Conservation (phyloP, 2,329 filamentous ascomycete species). For the Phyllosticta capitalensis region DNA sequence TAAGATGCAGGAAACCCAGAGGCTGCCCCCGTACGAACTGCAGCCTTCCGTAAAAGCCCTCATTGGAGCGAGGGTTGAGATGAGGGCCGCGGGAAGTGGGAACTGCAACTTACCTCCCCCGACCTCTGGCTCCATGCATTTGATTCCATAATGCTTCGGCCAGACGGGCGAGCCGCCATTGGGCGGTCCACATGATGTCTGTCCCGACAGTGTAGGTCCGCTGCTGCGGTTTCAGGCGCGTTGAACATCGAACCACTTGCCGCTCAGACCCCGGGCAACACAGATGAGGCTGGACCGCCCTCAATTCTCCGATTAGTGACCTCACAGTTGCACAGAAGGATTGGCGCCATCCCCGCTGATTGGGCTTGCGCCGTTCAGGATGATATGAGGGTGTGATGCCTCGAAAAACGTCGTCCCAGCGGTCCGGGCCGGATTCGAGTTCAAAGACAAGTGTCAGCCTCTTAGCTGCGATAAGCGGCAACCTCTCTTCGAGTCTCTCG, state of each 20-base stretch:
- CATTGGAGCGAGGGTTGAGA: slow-evolving; percentile 4
- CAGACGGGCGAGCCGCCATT: neutral
- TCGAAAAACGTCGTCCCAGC: slow-evolving; percentile 12
- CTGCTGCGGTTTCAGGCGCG: slow-evolving; percentile 11
- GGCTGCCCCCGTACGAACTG: slow-evolving; percentile 7
- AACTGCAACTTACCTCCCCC: neutral
- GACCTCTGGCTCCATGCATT: neutral
- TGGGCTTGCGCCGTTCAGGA: slow-evolving; percentile 4
- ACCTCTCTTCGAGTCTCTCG: slow-evolving; percentile 6
- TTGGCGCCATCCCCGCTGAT: slow-evolving; percentile 3
- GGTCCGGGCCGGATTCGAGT: slow-evolving; percentile 11
- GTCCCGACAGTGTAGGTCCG: slow-evolving; percentile 1
- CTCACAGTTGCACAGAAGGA: slow-evolving; percentile 7
- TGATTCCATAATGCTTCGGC: slow-evolving; percentile 1
- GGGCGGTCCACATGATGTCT: slow-evolving; percentile 7
- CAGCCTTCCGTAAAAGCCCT: slow-evolving; percentile 10
- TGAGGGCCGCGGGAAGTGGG: neutral
- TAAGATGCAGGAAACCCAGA: slow-evolving; percentile 11
- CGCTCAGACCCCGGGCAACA: neutral
- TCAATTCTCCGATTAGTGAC: slow-evolving; percentile 13
- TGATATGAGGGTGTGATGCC: slow-evolving; percentile 9
- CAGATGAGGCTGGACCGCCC: slow-evolving; percentile 8
- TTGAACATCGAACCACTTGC: slow-evolving; percentile 8
- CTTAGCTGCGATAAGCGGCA: slow-evolving; percentile 6
- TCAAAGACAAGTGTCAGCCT: slow-evolving; percentile 12